Evolutionary conservation across 2,329 filamentous ascomycete genomes (phyloP).

Genomic region (Ramularia collo-cygni): DNA sequence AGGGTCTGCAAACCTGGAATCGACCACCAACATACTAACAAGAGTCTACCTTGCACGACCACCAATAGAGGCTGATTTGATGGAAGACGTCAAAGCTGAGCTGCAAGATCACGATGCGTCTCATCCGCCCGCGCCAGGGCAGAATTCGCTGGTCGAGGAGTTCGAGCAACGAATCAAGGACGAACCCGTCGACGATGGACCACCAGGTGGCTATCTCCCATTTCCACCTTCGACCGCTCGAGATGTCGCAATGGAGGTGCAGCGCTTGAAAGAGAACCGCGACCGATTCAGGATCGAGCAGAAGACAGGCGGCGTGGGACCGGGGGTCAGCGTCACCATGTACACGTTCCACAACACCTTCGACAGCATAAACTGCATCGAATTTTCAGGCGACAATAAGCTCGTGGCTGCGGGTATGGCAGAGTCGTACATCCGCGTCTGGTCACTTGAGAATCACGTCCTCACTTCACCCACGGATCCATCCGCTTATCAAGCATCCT

Average conservation of each 20-base stretch:
- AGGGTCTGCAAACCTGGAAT: constrained; percentile 54
- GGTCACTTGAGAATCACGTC: constrained; percentile 79
- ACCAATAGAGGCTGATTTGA: constrained; percentile 74
- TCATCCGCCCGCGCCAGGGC: constrained; percentile 64
- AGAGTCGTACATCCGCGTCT: constrained; percentile 93
- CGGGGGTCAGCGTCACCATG: constrained; percentile 86
- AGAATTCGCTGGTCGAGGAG: constrained; percentile 71
- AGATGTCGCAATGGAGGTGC: constrained; percentile 90
- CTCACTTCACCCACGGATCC: constrained; percentile 61
- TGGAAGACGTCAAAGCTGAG: constrained; percentile 79
- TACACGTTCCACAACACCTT: constrained; percentile 97
- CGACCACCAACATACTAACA: constrained; percentile 51
- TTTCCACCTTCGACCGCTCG: constrained; percentile 80
- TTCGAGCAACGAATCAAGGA: constrained; percentile 81
- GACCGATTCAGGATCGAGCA: constrained; percentile 86
- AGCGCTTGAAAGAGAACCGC: constrained; percentile 85
- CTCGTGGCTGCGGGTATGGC: constrained; percentile 83
- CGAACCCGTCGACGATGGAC: constrained; percentile 80
- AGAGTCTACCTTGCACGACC: constrained; percentile 71
- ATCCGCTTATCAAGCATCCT: constrained; percentile 53
- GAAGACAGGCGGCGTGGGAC: constrained; percentile 73
- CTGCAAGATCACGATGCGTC: constrained; percentile 78
- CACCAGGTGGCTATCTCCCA: constrained; percentile 72
- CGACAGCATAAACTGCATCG: constrained; percentile 84
- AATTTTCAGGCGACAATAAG: constrained; percentile 86